phyloP scores from a whole-genome alignment of 768 basidiomycete species.

The Lactarius trivialis region DNA sequence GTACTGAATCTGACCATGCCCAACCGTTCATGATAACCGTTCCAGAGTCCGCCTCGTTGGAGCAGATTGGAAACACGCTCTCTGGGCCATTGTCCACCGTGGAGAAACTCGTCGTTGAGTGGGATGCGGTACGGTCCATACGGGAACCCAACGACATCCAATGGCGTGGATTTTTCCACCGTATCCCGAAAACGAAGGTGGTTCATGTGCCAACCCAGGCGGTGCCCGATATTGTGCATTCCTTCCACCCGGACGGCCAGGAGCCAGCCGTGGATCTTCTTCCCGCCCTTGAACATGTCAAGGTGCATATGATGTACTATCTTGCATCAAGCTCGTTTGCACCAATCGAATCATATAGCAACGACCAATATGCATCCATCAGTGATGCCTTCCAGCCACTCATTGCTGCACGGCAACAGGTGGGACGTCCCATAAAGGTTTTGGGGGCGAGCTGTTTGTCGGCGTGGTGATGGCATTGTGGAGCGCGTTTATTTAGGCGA shows the following conservation, averaged over 20 bases:
- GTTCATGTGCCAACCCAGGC: background rate
- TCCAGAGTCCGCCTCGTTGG: too few relatives aligned
- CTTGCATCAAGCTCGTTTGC: too few relatives aligned
- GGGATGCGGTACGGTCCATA: background rate
- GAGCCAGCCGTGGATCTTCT: background rate
- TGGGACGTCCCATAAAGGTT: background rate
- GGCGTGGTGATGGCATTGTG: too few relatives aligned
- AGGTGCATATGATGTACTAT: too few relatives aligned
- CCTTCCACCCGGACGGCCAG: background rate
- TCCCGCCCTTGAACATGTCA: background rate
- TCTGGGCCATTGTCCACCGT: background rate
- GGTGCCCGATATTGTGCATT: background rate
- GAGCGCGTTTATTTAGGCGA: too few relatives aligned
- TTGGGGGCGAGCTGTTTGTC: too few relatives aligned
- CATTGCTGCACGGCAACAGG: background rate
- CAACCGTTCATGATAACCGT: too few relatives aligned
- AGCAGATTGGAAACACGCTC: too few relatives aligned
- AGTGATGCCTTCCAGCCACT: background rate
- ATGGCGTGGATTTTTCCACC: background rate
- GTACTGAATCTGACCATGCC: background rate
- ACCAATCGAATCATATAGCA: too few relatives aligned
- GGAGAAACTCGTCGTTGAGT: background rate
- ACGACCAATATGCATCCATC: too few relatives aligned
- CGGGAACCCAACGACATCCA: too few relatives aligned
- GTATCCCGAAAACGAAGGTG: background rate